These are phyloP conservation scores for Nemania sp. DNA, from an alignment of 2,329 filamentous ascomycete species.

Conservation along the genomic window DNA sequence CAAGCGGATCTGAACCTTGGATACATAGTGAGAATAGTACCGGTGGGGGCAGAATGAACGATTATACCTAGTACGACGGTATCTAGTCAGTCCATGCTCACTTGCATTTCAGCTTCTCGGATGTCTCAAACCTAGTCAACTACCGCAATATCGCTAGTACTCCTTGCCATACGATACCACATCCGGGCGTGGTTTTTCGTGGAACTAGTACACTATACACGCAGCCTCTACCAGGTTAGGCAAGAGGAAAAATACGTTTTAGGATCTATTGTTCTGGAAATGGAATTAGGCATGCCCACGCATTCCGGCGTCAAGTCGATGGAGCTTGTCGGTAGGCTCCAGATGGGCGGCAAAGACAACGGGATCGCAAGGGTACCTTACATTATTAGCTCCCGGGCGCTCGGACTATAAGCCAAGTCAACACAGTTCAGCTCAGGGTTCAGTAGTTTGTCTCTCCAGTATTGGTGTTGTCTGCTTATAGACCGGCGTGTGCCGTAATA, in stretches of 20 bases:
- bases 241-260: conserved; percentile 14
- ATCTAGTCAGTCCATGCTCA: conserved; percentile 30
- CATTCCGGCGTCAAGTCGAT: conserved; percentile 6
- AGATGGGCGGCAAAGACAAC: conserved; percentile 20
- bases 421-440: neutral
- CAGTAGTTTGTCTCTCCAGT: neutral
- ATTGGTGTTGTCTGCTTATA: neutral
- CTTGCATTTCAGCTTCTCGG: conserved; percentile 35
- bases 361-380: conserved; percentile 26
- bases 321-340: conserved; percentile 6
- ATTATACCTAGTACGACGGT: conserved; percentile 23
- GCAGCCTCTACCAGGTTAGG: conserved; percentile 4
- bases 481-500: neutral
- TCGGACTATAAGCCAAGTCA: neutral
- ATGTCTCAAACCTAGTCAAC: conserved; percentile 4
- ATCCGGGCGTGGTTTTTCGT: conserved; percentile 12
- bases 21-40: conserved; percentile 20
- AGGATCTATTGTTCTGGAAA: conserved; percentile 20
- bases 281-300: conserved; percentile 5
- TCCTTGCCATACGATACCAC: conserved; percentile 20
- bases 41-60: conserved; percentile 7
- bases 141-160: conserved; percentile 16
- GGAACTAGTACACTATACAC: conserved; percentile 1
- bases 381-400: conserved; percentile 9
- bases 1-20: conserved; percentile 6